phyloP scores from a whole-genome alignment of 2,329 filamentous ascomycete genomes.

The Botrytis deweyae region DNA sequence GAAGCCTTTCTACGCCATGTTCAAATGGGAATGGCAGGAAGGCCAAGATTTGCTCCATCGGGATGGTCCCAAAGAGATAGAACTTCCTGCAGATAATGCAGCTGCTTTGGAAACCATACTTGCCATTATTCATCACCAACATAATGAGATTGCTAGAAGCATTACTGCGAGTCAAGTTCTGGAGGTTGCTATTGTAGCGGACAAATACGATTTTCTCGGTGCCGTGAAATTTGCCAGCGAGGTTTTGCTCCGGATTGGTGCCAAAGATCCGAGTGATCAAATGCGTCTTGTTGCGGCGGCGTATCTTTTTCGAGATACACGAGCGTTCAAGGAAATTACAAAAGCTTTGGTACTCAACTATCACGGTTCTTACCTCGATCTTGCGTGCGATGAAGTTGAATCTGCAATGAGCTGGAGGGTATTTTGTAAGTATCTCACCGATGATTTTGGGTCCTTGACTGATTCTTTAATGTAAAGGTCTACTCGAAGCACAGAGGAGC shows the following conservation, averaged over 20 bases:
- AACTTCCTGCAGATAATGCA: constrained; percentile 26
- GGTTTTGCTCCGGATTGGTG: constrained; percentile 19
- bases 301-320: constrained; percentile 25
- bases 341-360: constrained; percentile 23
- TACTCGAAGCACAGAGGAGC: constrained; percentile 24
- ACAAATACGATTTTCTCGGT: constrained; percentile 27
- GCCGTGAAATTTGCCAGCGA: constrained; percentile 23
- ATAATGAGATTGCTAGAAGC: constrained; percentile 19
- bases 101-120: constrained; percentile 24
- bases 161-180: constrained; percentile 23
- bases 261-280: constrained; percentile 4
- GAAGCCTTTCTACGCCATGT: constrained; percentile 27
- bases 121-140: constrained; percentile 24
- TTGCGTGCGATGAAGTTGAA: constrained; percentile 23
- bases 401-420: constrained; percentile 23
- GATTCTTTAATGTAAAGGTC: constrained; percentile 11
- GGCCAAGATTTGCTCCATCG: constrained; percentile 16
- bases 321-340: constrained; percentile 24
- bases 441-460: constrained; percentile 14
- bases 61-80: constrained; percentile 21
- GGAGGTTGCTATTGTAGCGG: constrained; percentile 22
- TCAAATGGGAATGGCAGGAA: constrained; percentile 24
- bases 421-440: constrained; percentile 15
- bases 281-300: constrained; percentile 23
- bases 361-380: constrained; percentile 14